Base-by-base conservation (phyloP, 2,329 filamentous ascomycete species). In the Neofusicoccum umdonicola region DNA sequence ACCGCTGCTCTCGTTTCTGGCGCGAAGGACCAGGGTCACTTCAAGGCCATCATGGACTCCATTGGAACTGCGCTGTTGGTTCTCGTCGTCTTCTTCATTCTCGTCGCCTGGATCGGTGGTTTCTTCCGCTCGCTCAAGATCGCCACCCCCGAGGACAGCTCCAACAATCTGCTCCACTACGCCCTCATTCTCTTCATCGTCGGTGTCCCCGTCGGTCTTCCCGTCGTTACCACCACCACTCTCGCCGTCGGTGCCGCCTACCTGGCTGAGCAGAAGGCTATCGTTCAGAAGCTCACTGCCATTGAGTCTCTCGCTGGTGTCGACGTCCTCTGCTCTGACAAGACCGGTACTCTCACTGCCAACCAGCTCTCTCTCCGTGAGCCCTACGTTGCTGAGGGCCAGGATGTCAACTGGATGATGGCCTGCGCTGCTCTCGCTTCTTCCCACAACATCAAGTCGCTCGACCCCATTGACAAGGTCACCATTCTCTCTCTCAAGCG, bases 371-470 rank as follows among this genome's bases (percentile, higher is more conserved):
- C 86, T 73, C 90, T 92, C 73, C 88, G 89, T 76, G 90, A 92
- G 74, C 90, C 90, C 19, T 92, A 88, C 79, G 88, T 91, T 66
- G 86, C 88, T 67, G 89, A 91, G 77, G 90, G 89, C 71, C 86
- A 90, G 74, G 89, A 91, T 78, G 87, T 91, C 77, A 90, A 92
- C 82, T 92, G 89, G 89, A 91, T 92, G 89, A 91, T 92, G 89
- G 89, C 89, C 68, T 89, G 90, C 66, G 89, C 90, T 66, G 89
- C 89, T 67, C 85, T 92, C 64, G 90, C 89, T 65, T 91, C 89
- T 61, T 91, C 89, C 67, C 89, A 92, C 83, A 92, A 91, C 81
- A 83, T 91, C 80, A 90, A 90, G 81, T 90, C 89, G 67, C 85
- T 92, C 67, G 90, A 92, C 75, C 89, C 89, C 67, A 92, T 92